Base-by-base conservation (phyloP, 1,284 basidiomycete genomes). In the Ceraceosorus guamensis region DNA sequence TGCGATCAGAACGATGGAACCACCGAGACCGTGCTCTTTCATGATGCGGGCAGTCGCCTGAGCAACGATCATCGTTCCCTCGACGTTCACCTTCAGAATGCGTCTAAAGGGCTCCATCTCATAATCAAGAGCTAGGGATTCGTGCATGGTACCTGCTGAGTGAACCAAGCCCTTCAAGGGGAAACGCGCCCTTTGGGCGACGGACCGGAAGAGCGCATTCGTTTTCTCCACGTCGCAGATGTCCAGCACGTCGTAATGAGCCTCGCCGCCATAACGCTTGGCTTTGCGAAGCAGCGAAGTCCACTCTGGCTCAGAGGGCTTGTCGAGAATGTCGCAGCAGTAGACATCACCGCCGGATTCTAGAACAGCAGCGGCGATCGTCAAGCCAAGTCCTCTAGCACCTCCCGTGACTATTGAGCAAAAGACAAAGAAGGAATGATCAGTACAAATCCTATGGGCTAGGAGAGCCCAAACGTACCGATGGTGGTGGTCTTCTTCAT, bases 271-370 rank as follows among this genome's bases (percentile, higher is more conserved):
- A 18, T 48, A 31, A 5, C 37, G 5, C 16, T 48, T 37, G n/a
- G 39, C 51, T 31, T 53, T 53, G 41, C 16, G 18, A 16, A 48
- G 10, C 6, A 53, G 16, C 6, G 51, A 39, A 14, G 46, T 45
- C 51, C 51, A 53, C 46, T 53, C 59, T 2, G 46, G n/a, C 30
- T 48, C n/a, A 31, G 51, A 53, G n/a, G 51, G 51, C 46, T 45
- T 14, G 18, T 14, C n/a, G n/a, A 53, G 33, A 46, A 53, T 53
- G 33, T 53, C 51, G 32, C 43, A 48, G 33, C 51, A 53, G 39
- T 46, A 53, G 4, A 53, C 51, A 37, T 53, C 39, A 5, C n/a
- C 51, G 14, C 51, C 51, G 24, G 51, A 3, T 31, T 53, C 51
- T 31, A 48, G 44, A 16, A 45, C 14, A 13, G 51, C 51, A 4